Evolutionary conservation across 1,284 basidiomycete genomes (phyloP), one percentile per base, ranked within the genome.

Genomic region (Coriolopsis trogii): DNA sequence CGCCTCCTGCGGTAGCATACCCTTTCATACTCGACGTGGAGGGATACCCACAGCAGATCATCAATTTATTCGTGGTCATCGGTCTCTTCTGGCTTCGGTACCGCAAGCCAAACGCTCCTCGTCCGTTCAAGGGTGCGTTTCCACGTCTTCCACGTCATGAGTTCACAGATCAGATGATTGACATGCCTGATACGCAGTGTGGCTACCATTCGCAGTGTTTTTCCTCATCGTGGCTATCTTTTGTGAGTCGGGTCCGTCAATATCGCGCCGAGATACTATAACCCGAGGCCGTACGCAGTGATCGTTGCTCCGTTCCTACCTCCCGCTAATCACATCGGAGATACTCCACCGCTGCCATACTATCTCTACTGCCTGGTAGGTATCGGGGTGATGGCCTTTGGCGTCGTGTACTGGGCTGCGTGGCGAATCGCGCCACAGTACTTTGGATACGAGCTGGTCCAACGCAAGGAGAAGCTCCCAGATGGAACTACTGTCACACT

Each of bases 1-100:
- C 82, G 0, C 87, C 86, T 4, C 78, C 84, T 0, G 80, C 82
- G 1, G 86, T 88, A 59, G 84, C 84, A 0, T 89, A 86, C 60
- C 73, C 83, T 9, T 86, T 89, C 66, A 75, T 85, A 52, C 73
- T 88, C 1, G 79, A 85, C 49, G 68, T 85, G 3, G 72, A 81
- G 58, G 79, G 79, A 5, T 85, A 85, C 58, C 83, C 83, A 8
- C 41, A 29, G 33, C 80, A 84, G 51, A 80, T 83, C 36, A 76
- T 84, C 59, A 79, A 81, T 61, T 63, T 84, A 3, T 79, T 81
- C 55, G 74, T 85, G 46, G 74, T 83, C 33, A 39, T 78, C 16
- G 84, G 81, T 12, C 70, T 86, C 3, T 80, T 85, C 63, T 84
- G 75, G 70, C 67, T 84, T 30, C 66, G 82, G 39, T 83, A 74